Base-by-base conservation (phyloP, 2,329 filamentous ascomycete species). In the Fusarium coicis region DNA sequence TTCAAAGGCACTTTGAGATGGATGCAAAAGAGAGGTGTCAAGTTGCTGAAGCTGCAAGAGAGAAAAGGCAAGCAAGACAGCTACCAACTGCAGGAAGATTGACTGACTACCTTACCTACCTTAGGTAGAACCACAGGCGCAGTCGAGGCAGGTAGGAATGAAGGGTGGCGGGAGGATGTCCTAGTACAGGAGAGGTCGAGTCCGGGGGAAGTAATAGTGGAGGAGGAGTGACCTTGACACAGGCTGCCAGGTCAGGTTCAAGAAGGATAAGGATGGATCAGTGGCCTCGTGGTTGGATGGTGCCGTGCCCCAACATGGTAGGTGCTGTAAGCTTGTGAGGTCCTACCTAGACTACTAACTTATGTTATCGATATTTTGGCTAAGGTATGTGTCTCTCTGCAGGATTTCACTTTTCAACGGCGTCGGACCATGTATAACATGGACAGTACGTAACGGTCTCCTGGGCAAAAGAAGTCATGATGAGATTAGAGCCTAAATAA, bases 101-200 rank as follows among this genome's bases (percentile, higher is more conserved):
- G 47, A 26, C 49, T 26, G 44, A 36, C 47, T 47, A 21, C 44
- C 44, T 47, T 47, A 47, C 43, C 44, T 30, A 30, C 49, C 49
- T 53, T 42, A 37, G 32, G 56, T 53, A 34, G 30, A 52, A 52
- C 49, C n/a, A 47, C 57, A 46, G 43, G 32, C 30, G 50, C 36
- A 49, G 63, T 61, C 40, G 55, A 57, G 54, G 43, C n/a, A 72
- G 60, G 70, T 65, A 66, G 40, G 54, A 72, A 58, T 60, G 60
- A 72, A 59, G 71, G 71, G 72, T 74, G 72, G 72, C 72, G 72
- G 72, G 63, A 74, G 53, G 64, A 72, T 63, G 47, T 28, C 65
- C 65, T 74, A 56, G 67, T 55, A 66, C 70, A 68, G 66, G 47
- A 55, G 64, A 64, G 56, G 63, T 63, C 30, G 49, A 71, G 68